Base-by-base conservation (phyloP, 2,329 filamentous ascomycete species). In the Alternaria arborescens region DNA sequence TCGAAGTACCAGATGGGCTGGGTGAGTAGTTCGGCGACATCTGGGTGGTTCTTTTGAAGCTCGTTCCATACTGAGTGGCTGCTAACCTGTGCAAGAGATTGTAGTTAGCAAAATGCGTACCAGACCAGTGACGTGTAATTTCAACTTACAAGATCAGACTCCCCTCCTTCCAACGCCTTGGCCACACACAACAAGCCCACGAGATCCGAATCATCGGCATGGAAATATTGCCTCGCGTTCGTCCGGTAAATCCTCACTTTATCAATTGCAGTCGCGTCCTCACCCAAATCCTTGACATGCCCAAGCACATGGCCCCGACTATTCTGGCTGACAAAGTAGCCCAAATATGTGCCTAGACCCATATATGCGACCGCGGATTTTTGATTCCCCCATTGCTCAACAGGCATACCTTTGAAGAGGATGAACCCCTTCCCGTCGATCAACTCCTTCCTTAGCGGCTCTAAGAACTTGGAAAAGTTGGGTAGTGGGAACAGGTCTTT, bases 1-100 rank as follows among this genome's bases (percentile, higher is more conserved):
- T 97, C 93, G 77, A 96, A 94, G 81, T 96, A 95, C 93, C 93
- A 97, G 65, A 93, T 87, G 0, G 93, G 92, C 75, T 89, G 81
- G 1, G 91, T 90, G 54, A 97, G 82, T 6, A 89, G 84, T 76
- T 91, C 87, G 0, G 92, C 89, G 1, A 96, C 89, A 71, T 94
- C 92, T 0, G 92, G 92, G 24, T 91, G 85, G 74, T 94, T 88
- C 40, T 78, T 79, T 75, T 93, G 91, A 36, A 97, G 83, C 38
- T 85, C 85, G 79, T 97, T 97, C 87, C 91, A 97, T 40, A 96
- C 91, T 68, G 89, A 82, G 77, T 97, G 93, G 18, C 89, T 86
- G 62, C 88, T 91, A 5, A 60, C 57, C 57, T 60, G 28, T 32
- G 18, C 16, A 36, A 12, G 34, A 5, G 4, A n/a, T 32, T 1